Conservation (phyloP, 805 yeast genomes). For the Candida loeiensis region DNA sequence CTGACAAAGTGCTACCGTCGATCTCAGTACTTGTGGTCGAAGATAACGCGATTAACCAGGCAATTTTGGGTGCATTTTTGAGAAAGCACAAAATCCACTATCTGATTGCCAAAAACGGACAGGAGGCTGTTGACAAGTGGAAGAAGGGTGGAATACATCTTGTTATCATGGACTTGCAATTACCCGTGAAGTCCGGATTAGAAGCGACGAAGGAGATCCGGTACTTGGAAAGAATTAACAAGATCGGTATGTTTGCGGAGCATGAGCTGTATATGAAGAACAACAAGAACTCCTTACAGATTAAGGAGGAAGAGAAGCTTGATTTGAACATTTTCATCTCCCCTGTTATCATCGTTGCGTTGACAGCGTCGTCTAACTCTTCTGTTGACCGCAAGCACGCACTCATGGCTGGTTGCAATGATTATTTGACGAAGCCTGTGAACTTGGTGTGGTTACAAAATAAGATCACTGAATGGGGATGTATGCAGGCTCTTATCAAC, state of each 20-base stretch:
- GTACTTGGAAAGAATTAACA: slow-evolving; percentile 71
- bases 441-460: slow-evolving; percentile 90
- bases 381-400: slow-evolving; percentile 86
- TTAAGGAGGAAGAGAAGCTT: slow-evolving; percentile 49
- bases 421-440: slow-evolving; percentile 93
- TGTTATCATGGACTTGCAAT: slow-evolving; percentile 94
- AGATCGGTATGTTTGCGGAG: slow-evolving; percentile 65
- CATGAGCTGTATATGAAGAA: slow-evolving; percentile 26
- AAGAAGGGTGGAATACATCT: slow-evolving; percentile 89
- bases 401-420: slow-evolving; percentile 95
- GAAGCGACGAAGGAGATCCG: slow-evolving; percentile 93
- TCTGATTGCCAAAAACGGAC: slow-evolving; percentile 87
- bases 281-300: slow-evolving; percentile 17
- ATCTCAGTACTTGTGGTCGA: slow-evolving; percentile 91
- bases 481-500: slow-evolving; percentile 96
- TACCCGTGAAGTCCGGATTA: slow-evolving; percentile 93
- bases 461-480: slow-evolving; percentile 97
- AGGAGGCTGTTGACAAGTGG: slow-evolving; percentile 95
- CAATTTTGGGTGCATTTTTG: slow-evolving; percentile 83
- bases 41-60: slow-evolving; percentile 92
- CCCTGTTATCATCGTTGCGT: slow-evolving; percentile 96
- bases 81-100: slow-evolving; percentile 81
- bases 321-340: slow-evolving; percentile 68
- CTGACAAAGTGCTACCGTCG: slow-evolving; percentile 75
- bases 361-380: slow-evolving; percentile 83